Evolutionary conservation across 2,329 filamentous ascomycete species (phyloP).

Genomic region (Aspergillus thermomutatus): DNA sequence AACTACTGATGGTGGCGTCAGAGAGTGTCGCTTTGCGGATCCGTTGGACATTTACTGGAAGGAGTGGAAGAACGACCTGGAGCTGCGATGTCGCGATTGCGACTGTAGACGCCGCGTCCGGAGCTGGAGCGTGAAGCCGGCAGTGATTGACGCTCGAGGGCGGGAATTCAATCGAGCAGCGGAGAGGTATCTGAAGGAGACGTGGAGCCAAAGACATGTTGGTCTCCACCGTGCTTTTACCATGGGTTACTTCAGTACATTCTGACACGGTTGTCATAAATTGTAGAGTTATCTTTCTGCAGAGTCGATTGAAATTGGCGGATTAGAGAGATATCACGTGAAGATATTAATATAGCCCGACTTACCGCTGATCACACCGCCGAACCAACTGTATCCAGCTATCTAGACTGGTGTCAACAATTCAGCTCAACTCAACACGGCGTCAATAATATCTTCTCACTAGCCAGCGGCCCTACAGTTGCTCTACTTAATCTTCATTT

Average conservation of each 20-base stretch:
- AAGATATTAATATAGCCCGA: not conserved
- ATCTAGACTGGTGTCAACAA: not conserved
- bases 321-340: not conserved
- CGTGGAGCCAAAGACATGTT: slow-evolving; percentile 25
- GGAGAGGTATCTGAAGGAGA: slow-evolving; percentile 26
- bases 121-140: slow-evolving; percentile 29
- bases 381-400: slow-evolving; percentile 3
- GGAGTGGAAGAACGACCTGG: slow-evolving; percentile 22
- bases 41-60: slow-evolving; percentile 27
- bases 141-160: slow-evolving; percentile 25
- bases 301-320: not conserved
- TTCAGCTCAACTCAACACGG: not conserved
- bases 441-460: not conserved
- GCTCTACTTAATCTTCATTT: not conserved
- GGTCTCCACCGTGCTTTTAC: slow-evolving; percentile 21
- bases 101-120: slow-evolving; percentile 23
- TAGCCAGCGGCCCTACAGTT: not conserved
- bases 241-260: slow-evolving; percentile 15
- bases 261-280: slow-evolving; percentile 4
- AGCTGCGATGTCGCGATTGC: slow-evolving; percentile 22
- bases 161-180: slow-evolving; percentile 22
- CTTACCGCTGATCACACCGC: slow-evolving; percentile 4
- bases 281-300: not conserved
- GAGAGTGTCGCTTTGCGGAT: slow-evolving; percentile 23
- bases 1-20: slow-evolving; percentile 7